Percentiles rank a stretch among this genome's conserved stretches.
Evolutionary conservation across 495 filamentous ascomycete genomes (phyloP).

Genomic region (Podospora conica): DNA sequence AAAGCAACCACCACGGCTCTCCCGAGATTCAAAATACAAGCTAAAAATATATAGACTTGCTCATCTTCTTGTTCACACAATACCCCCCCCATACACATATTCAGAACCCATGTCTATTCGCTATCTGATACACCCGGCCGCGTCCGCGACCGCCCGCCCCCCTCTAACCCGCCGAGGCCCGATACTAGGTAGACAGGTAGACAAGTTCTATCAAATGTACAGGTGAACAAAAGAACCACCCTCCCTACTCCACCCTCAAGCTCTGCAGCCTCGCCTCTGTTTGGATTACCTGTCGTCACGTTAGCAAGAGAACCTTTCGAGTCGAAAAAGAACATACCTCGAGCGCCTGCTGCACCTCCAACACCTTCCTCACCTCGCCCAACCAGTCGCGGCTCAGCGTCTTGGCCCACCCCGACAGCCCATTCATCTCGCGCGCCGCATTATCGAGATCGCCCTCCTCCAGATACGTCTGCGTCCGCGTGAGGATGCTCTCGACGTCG

Average conservation of each 20-base stretch:
- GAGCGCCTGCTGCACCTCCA: slow-evolving; percentile 93
- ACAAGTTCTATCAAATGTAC: slow-evolving; percentile 8
- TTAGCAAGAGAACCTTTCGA: slow-evolving; percentile 7
- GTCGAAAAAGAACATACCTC: slow-evolving; percentile 58
- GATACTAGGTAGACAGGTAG: neutral
- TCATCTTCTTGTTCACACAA: neutral
- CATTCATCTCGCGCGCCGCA: slow-evolving; percentile 93
- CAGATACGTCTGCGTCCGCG: slow-evolving; percentile 76
- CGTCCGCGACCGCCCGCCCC: neutral
- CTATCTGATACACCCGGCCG: slow-evolving; percentile 12
- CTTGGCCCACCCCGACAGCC: slow-evolving; percentile 85
- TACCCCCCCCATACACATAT: neutral
- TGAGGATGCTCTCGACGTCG: slow-evolving; percentile 91
- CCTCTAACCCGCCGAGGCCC: neutral
- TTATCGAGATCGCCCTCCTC: slow-evolving; percentile 89
- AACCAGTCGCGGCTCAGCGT: slow-evolving; percentile 90
- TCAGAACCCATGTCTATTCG: slow-evolving; percentile 9
- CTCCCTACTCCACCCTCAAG: slow-evolving; percentile 46
- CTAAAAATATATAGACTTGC: neutral
- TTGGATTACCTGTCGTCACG: slow-evolving; percentile 46
- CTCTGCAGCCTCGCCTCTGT: slow-evolving; percentile 59
- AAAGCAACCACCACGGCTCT: too few species aligned
- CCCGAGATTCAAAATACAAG: too few species aligned
- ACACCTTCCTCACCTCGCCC: slow-evolving; percentile 73
- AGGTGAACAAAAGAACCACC: slow-evolving; percentile 14